phyloP scores from a whole-genome alignment of 2,329 filamentous ascomycete genomes.

The Penicillium sp. region DNA sequence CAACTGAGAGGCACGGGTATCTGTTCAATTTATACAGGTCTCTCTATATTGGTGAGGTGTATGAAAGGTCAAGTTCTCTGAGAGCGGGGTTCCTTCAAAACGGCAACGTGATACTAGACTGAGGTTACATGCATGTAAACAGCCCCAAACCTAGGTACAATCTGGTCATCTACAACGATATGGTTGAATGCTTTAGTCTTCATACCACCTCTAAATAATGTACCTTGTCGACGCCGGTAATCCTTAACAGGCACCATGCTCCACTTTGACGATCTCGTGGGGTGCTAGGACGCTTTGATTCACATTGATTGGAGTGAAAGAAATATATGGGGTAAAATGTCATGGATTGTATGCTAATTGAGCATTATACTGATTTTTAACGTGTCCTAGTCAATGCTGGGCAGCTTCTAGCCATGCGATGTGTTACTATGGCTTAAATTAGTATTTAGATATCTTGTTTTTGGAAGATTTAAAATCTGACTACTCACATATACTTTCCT shows the following conservation, averaged over 20 bases:
- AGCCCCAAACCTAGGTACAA: too few relatives aligned
- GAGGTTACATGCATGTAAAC: too few relatives aligned
- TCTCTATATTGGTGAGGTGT: not conserved
- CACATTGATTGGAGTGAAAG: not conserved
- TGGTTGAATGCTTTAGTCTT: not conserved
- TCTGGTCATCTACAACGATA: too few relatives aligned
- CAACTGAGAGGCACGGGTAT: too few relatives aligned
- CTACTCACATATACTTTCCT: too few relatives aligned
- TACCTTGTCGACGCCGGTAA: not conserved
- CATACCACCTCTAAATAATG: not conserved
- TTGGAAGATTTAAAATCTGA: not conserved
- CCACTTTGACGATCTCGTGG: slow-evolving; percentile 9
- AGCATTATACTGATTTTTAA: not conserved
- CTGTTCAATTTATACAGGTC: too few relatives aligned
- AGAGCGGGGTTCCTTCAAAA: not conserved
- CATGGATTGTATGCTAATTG: not conserved
- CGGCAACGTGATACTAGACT: not conserved
- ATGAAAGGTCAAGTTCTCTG: not conserved
- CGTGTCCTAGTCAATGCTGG: not conserved
- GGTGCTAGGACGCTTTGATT: not conserved
- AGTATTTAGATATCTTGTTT: not conserved
- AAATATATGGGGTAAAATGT: not conserved
- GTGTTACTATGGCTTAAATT: not conserved
- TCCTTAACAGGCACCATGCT: not conserved
- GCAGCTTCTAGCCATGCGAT: not conserved